Percentiles rank a stretch among this genome's conserved stretches.
Evolutionary conservation across 352 stramenopile species (phyloP).

Genomic region (Globisporangium alternatum): DNA sequence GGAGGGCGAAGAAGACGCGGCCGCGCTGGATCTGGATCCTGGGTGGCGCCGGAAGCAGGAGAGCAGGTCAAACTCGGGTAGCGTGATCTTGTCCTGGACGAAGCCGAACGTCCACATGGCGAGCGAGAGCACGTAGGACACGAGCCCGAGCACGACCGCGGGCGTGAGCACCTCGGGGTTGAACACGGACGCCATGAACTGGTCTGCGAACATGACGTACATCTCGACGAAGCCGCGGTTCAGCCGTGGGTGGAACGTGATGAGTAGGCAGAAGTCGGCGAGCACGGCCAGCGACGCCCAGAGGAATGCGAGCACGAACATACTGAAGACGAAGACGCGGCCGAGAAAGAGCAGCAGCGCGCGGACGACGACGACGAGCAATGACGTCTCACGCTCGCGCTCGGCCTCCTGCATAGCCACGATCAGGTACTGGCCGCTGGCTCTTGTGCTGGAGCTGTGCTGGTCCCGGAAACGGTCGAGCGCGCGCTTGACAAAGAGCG

Average conservation of each 20-base stretch:
- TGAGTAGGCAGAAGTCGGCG: slow-evolving; percentile 62
- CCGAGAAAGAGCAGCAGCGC: slow-evolving; percentile 6
- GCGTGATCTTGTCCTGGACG: slow-evolving; percentile 38
- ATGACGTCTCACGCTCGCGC: slow-evolving; percentile 11
- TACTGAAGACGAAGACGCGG: neutral
- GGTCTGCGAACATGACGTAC: slow-evolving; percentile 56
- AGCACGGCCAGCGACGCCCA: slow-evolving; percentile 52
- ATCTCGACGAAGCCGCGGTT: slow-evolving; percentile 64
- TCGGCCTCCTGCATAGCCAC: slow-evolving; percentile 6
- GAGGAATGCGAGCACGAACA: slow-evolving; percentile 34
- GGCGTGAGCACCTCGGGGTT: slow-evolving; percentile 57
- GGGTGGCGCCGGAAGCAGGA: slow-evolving; percentile 36
- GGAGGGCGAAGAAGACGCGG: neutral
- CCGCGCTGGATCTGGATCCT: slow-evolving; percentile 9
- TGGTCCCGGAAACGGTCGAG: slow-evolving; percentile 19
- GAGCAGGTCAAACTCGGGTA: slow-evolving; percentile 44
- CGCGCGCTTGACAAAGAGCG: neutral
- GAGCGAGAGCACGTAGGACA: slow-evolving; percentile 40
- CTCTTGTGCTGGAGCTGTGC: slow-evolving; percentile 14
- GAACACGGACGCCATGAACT: slow-evolving; percentile 53
- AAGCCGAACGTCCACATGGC: slow-evolving; percentile 44
- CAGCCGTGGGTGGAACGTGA: slow-evolving; percentile 60
- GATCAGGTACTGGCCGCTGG: slow-evolving; percentile 39
- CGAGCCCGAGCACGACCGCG: slow-evolving; percentile 41
- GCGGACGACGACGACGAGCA: neutral